Conservation (phyloP, 73 alveolate species). For the Tetrahymena malaccensis region DNA sequence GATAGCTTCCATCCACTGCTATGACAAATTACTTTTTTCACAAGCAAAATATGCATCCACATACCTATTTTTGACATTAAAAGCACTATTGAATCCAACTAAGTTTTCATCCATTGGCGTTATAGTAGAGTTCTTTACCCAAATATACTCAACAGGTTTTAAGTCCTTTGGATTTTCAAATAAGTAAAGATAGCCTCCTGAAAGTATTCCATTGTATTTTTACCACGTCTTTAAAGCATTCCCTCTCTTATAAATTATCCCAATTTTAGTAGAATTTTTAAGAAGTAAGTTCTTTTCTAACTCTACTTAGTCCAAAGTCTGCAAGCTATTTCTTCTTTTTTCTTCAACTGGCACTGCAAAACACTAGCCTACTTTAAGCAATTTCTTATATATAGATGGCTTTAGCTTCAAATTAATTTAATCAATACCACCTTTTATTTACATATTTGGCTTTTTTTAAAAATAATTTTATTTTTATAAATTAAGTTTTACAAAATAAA, state of each 20-base stretch:
- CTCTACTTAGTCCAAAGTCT: slow-evolving; percentile 1
- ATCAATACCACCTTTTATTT: slow-evolving; percentile 1
- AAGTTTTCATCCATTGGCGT: neutral
- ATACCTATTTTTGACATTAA: slow-evolving; percentile 10
- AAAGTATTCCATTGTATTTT: slow-evolving; percentile 19
- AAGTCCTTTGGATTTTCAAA: slow-evolving; percentile 29
- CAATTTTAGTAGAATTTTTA: slow-evolving; percentile 1
- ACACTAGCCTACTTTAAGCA: slow-evolving; percentile 17
- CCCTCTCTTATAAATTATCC: slow-evolving; percentile 22
- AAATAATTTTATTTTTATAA: no score
- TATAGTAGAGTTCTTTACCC: slow-evolving; percentile 30
- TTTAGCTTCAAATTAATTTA: slow-evolving; percentile 1
- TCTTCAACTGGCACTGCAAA: slow-evolving; percentile 18
- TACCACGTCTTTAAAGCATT: slow-evolving; percentile 7
- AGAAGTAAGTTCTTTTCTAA: slow-evolving; percentile 15
- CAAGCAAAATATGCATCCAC: slow-evolving; percentile 8
- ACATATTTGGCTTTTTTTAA: neutral
- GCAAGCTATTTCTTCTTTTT: neutral
- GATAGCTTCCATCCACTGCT: slow-evolving; percentile 27
- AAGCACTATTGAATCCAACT: slow-evolving; percentile 18
- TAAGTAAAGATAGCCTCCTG: slow-evolving; percentile 35
- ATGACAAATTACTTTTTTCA: slow-evolving; percentile 1
- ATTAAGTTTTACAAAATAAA: no score
- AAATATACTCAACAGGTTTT: slow-evolving; percentile 7
- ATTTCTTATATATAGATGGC: slow-evolving; percentile 10